Conservation (phyloP, 176 grass and related monocot species). For the Lolium rigidum region DNA sequence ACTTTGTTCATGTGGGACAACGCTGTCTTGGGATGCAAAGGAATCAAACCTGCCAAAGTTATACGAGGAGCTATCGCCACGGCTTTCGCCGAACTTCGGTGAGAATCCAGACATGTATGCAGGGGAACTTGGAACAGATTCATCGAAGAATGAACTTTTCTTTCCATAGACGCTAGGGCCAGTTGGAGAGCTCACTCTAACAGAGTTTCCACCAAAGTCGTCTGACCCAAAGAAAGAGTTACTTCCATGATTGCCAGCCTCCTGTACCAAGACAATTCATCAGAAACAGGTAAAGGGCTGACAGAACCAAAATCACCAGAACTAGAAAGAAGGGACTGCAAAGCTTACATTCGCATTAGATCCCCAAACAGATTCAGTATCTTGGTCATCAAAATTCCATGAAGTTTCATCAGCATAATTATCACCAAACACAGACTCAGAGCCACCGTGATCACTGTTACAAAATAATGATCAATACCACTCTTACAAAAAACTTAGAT, state of each 20-base stretch:
- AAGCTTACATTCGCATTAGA: conserved; percentile 70
- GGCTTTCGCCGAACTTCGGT: conserved; percentile 62
- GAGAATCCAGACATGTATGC: conserved; percentile 79
- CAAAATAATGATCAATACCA: conserved; percentile 41
- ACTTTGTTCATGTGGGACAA: conserved; percentile 61
- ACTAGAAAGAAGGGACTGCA: conserved; percentile 32
- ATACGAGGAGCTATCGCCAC: conserved; percentile 55
- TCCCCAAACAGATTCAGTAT: conserved; percentile 96
- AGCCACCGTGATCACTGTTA: conserved; percentile 76
- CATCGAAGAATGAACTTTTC: conserved; percentile 88
- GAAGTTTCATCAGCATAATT: conserved; percentile 84
- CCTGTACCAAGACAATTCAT: conserved; percentile 63
- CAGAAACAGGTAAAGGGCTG: conserved; percentile 16
- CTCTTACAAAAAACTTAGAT: conserved; percentile 8
- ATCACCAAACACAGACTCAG: conserved; percentile 91
- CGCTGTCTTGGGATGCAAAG: conserved; percentile 80
- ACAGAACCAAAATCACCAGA: neutral
- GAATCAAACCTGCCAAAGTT: conserved; percentile 88
- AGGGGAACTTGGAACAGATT: conserved; percentile 94
- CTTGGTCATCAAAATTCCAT: conserved; percentile 94
- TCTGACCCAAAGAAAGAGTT: conserved; percentile 87
- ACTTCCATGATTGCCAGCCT: conserved; percentile 53
- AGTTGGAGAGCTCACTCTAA: conserved; percentile 62
- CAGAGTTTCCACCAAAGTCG: conserved; percentile 61
- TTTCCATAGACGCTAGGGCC: conserved; percentile 62